These are phyloP conservation scores for Argentina anserina DNA, from an alignment of 306 rosid genomes.

Conservation along the genomic window DNA sequence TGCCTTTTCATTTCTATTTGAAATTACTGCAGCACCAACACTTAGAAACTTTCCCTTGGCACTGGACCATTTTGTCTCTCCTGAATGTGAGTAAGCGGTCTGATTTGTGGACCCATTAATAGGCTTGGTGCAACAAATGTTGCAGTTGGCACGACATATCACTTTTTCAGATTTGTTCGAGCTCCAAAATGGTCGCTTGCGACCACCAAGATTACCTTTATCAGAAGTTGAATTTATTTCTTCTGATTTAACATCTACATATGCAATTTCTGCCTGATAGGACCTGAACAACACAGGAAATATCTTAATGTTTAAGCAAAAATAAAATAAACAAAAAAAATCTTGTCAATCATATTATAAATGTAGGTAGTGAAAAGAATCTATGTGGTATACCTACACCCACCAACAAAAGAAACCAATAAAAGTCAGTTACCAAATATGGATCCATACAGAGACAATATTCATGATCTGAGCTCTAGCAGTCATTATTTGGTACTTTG, in stretches of 20 bases:
- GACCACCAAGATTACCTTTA: slow-evolving; percentile 28
- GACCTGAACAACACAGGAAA: slow-evolving; percentile 48
- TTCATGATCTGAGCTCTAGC: background rate
- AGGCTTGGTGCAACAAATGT: slow-evolving; percentile 51
- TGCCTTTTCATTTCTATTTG: slow-evolving; percentile 83
- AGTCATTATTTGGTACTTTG: slow-evolving; percentile 15
- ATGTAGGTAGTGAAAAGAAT: background rate
- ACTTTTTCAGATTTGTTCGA: slow-evolving; percentile 41
- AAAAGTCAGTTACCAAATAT: background rate
- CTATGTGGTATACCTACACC: background rate
- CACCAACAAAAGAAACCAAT: background rate
- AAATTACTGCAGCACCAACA: slow-evolving; percentile 87
- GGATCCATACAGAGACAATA: background rate
- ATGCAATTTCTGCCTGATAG: slow-evolving; percentile 84
- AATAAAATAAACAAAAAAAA: background rate
- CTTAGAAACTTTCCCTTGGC: slow-evolving; percentile 80
- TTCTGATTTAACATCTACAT: slow-evolving; percentile 63
- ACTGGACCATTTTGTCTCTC: slow-evolving; percentile 59
- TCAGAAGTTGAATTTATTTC: slow-evolving; percentile 41
- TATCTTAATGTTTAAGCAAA: background rate
- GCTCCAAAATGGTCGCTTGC: slow-evolving; percentile 21
- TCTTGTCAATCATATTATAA: background rate
- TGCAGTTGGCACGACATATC: slow-evolving; percentile 71
- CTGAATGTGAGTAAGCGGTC: slow-evolving; percentile 39
- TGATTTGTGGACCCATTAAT: slow-evolving; percentile 21